These are phyloP conservation scores for Volvariella volvacea DNA, from an alignment of 1,284 basidiomycete genomes.

Conservation along the genomic window DNA sequence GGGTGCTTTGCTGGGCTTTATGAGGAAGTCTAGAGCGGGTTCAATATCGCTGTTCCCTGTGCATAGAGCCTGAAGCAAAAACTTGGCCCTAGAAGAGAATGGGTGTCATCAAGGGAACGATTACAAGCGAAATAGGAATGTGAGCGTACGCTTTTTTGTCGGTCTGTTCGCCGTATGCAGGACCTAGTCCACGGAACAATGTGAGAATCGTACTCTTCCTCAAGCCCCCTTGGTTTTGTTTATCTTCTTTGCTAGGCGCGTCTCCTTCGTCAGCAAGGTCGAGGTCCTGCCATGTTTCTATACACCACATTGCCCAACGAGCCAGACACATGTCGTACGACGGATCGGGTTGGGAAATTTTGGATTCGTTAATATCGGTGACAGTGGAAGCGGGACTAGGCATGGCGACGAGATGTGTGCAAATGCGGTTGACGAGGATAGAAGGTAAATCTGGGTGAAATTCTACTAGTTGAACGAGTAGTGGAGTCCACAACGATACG, in stretches of 20 bases:
- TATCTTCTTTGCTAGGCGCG: constrained; percentile 14
- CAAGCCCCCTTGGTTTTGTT: constrained; percentile 20
- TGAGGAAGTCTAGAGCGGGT: constrained; percentile 7
- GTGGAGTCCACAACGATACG: constrained; percentile 63
- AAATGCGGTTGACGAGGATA: constrained; percentile 45
- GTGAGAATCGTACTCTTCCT: constrained; percentile 37
- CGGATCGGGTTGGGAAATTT: constrained; percentile 16
- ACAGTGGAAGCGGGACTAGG: background rate
- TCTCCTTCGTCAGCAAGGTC: constrained; percentile 12
- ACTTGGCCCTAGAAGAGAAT: constrained; percentile 5
- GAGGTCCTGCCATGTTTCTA: constrained; percentile 26
- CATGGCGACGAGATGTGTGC: constrained; percentile 28
- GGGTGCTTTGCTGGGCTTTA: constrained; percentile 1
- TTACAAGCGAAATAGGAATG: too few species aligned
- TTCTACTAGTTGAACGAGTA: constrained; percentile 56
- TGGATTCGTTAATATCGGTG: constrained; percentile 13
- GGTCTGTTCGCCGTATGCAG: background rate
- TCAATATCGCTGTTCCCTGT: constrained; percentile 9
- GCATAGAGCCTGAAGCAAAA: constrained; percentile 10
- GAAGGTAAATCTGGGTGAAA: constrained; percentile 50
- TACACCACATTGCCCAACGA: constrained; percentile 60
- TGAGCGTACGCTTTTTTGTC: too few species aligned
- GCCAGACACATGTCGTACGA: constrained; percentile 56
- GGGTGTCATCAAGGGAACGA: background rate
- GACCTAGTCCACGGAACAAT: constrained; percentile 44